A percentile compares a stretch with the other conserved stretches of the same genome.
phyloP scores from a whole-genome alignment of 1,284 basidiomycete species.

The Cutaneotrichosporon daszewskae region DNA sequence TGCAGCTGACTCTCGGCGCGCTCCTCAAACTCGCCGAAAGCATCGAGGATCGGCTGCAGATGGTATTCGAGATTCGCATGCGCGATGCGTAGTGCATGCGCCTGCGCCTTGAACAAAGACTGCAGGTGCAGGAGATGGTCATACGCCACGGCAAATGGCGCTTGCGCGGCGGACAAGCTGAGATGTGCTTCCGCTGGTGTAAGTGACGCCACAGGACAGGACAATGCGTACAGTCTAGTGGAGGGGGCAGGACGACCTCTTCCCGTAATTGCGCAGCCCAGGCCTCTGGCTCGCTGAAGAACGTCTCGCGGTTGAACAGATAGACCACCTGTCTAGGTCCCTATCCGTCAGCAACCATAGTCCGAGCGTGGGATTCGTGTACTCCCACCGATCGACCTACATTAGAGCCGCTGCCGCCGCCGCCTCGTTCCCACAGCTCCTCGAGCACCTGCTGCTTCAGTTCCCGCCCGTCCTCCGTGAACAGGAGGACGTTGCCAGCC shows the following conservation, averaged over 20 bases:
- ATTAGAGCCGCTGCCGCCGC: slow-evolving; percentile 25
- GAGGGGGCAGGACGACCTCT: slow-evolving; percentile 33
- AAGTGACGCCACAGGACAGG: background rate
- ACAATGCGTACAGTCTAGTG: slow-evolving; percentile 28
- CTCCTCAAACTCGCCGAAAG: slow-evolving; percentile 30
- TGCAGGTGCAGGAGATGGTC: slow-evolving; percentile 41
- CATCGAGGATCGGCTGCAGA: slow-evolving; percentile 32
- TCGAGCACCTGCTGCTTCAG: slow-evolving; percentile 32
- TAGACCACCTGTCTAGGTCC: slow-evolving; percentile 22
- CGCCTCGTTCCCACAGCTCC: slow-evolving; percentile 36
- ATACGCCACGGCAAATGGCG: slow-evolving; percentile 37
- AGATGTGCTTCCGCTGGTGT: background rate
- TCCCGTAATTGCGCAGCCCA: slow-evolving; percentile 36
- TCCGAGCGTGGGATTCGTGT: background rate
- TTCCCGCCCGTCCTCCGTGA: slow-evolving; percentile 41
- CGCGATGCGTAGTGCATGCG: slow-evolving; percentile 36
- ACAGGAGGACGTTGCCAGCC: slow-evolving; percentile 36
- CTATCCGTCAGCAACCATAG: slow-evolving; percentile 7
- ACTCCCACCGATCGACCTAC: slow-evolving; percentile 22
- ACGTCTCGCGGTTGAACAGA: slow-evolving; percentile 42
- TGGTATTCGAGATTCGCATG: slow-evolving; percentile 40
- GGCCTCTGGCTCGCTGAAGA: slow-evolving; percentile 38
- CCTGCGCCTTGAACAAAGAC: slow-evolving; percentile 39
- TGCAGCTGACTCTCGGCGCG: slow-evolving; percentile 31
- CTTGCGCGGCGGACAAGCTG: slow-evolving; percentile 24